Percentiles rank a stretch among this genome's conserved stretches.
These are phyloP conservation scores for Lecanicillium sp. DNA, from an alignment of 2,329 filamentous ascomycete species.

Conservation along the genomic window DNA sequence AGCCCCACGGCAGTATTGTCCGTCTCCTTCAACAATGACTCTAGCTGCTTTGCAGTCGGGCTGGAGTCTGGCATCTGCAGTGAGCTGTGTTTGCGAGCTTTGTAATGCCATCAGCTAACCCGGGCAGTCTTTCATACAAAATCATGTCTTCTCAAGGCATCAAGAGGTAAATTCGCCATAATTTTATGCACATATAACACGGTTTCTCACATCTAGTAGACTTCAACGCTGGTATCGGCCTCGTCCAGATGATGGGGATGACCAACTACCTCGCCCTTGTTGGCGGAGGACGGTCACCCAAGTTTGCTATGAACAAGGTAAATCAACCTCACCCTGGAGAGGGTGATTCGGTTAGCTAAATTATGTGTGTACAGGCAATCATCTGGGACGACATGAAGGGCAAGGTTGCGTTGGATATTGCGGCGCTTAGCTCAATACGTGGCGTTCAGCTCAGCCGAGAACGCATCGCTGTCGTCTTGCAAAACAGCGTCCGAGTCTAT, in stretches of 20 bases:
- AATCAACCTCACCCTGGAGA: background rate
- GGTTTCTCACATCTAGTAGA: constrained; percentile 35
- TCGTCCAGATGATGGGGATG: constrained; percentile 79
- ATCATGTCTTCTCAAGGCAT: constrained; percentile 59
- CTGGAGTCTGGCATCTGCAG: constrained; percentile 80
- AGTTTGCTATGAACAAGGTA: constrained; percentile 82
- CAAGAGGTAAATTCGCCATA: constrained; percentile 29
- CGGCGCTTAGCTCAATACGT: constrained; percentile 72
- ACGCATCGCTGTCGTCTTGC: constrained; percentile 71
- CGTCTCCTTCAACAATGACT: constrained; percentile 77
- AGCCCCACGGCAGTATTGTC: constrained; percentile 70
- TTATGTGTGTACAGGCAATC: constrained; percentile 48
- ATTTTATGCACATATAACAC: background rate
- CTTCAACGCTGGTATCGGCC: constrained; percentile 74
- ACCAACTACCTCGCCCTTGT: constrained; percentile 85
- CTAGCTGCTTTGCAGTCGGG: constrained; percentile 79
- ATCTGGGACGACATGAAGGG: constrained; percentile 88
- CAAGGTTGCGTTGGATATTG: constrained; percentile 65
- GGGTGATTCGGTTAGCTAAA: background rate
- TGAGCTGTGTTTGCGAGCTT: constrained; percentile 27
- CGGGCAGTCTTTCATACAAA: constrained; percentile 62
- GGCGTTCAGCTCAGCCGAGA: constrained; percentile 70
- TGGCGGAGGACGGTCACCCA: constrained; percentile 77
- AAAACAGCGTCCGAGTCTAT: constrained; percentile 77
- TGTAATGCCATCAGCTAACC: constrained; percentile 17